A percentile compares a stretch with the other conserved stretches of the same genome.
These are phyloP conservation scores for Elaeis guineensis DNA, from an alignment of 176 grass and related monocot genomes.

Conservation along the genomic window DNA sequence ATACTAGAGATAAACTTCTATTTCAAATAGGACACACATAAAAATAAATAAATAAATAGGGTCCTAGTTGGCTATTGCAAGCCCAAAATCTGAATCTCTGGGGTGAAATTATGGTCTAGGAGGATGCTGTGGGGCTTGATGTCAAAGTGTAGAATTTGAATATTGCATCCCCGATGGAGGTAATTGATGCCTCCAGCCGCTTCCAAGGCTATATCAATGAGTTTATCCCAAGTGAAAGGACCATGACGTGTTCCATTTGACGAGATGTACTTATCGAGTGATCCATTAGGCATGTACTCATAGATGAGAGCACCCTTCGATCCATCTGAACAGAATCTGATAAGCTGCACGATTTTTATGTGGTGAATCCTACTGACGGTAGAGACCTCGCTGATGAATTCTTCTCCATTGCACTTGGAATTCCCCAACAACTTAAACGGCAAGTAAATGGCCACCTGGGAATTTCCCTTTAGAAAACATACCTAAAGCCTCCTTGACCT, in stretches of 20 bases:
- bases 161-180: conserved; percentile 39
- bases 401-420: conserved; percentile 37
- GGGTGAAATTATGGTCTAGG: conserved; percentile 25
- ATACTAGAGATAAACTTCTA: too few relatives aligned
- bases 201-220: conserved; percentile 35
- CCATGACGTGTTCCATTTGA: background rate
- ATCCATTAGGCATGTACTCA: conserved; percentile 37
- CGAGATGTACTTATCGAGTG: conserved; percentile 52
- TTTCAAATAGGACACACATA: too few relatives aligned
- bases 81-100: conserved; percentile 47
- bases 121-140: conserved; percentile 59
- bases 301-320: conserved; percentile 25
- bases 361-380: conserved; percentile 55
- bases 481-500: background rate
- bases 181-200: conserved; percentile 45
- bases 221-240: conserved; percentile 22
- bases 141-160: conserved; percentile 63
- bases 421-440: conserved; percentile 26
- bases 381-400: conserved; percentile 21
- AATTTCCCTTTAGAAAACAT: conserved; percentile 29
- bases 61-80: too few relatives aligned
- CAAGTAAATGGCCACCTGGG: background rate
- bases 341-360: conserved; percentile 19
- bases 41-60: too few relatives aligned
- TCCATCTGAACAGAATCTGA: conserved; percentile 35